phyloP scores from a whole-genome alignment of 1,284 basidiomycete genomes.

The Takashimella tepidaria region DNA sequence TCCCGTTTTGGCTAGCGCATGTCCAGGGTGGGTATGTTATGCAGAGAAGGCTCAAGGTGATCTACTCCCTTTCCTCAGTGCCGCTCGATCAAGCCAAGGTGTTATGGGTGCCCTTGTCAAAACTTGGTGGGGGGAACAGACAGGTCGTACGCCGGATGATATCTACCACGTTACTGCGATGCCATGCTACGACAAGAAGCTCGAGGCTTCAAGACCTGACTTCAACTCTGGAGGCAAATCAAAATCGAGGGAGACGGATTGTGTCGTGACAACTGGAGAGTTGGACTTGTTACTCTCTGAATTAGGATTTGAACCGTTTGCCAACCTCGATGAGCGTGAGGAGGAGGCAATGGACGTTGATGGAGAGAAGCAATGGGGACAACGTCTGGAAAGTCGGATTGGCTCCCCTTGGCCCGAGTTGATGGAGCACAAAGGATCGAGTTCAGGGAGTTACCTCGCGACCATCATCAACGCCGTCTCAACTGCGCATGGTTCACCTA shows the following conservation, averaged over 20 bases:
- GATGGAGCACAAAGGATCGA: slow-evolving; percentile 72
- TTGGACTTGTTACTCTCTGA: slow-evolving; percentile 80
- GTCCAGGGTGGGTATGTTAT: slow-evolving; percentile 99
- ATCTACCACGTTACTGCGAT: slow-evolving; percentile 96
- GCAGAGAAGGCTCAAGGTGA: slow-evolving; percentile 96
- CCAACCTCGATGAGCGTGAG: slow-evolving; percentile 54
- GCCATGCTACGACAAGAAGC: slow-evolving; percentile 99
- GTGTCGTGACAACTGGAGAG: slow-evolving; percentile 95
- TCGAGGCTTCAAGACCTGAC: slow-evolving; percentile 89
- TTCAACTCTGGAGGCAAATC: slow-evolving; percentile 59
- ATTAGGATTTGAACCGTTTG: slow-evolving; percentile 69
- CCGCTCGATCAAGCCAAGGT: slow-evolving; percentile 88
- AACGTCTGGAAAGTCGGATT: slow-evolving; percentile 8
- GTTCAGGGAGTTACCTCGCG: slow-evolving; percentile 90
- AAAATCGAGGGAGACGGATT: slow-evolving; percentile 87
- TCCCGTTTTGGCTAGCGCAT: slow-evolving; percentile 92
- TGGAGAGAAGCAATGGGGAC: not conserved
- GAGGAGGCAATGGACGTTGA: slow-evolving; percentile 14
- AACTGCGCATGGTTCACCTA: slow-evolving; percentile 52
- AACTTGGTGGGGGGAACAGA: slow-evolving; percentile 64
- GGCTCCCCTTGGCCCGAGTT: slow-evolving; percentile 60
- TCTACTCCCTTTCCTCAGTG: slow-evolving; percentile 83
- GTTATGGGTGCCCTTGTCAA: slow-evolving; percentile 92
- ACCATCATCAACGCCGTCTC: slow-evolving; percentile 58
- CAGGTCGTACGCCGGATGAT: slow-evolving; percentile 66